These are phyloP conservation scores for Ascochyta lentis DNA, from an alignment of 2,329 filamentous ascomycete species.

Conservation along the genomic window DNA sequence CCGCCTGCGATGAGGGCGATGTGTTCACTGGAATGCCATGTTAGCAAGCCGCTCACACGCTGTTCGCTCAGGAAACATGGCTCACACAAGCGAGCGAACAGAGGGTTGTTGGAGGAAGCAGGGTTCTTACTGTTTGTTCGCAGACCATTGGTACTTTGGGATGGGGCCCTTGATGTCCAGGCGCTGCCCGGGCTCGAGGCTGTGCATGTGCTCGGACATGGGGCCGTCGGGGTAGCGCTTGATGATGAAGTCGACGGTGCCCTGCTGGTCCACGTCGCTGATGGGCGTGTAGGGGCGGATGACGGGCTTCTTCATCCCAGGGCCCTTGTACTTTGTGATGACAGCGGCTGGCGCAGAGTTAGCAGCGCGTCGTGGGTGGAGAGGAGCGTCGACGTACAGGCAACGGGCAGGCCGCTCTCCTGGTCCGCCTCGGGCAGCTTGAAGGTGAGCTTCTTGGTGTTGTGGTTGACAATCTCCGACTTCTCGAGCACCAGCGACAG, in stretches of 20 bases:
- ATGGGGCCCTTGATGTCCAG: slow-evolving; percentile 95
- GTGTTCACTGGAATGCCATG: slow-evolving; percentile 61
- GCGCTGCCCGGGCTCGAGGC: slow-evolving; percentile 78
- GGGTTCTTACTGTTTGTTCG: slow-evolving; percentile 78
- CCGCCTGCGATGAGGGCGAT: slow-evolving; percentile 89
- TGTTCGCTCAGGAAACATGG: too few species aligned
- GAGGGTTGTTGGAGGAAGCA: background rate
- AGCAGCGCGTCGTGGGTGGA: background rate
- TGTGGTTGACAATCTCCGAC: slow-evolving; percentile 84
- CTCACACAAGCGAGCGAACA: too few species aligned
- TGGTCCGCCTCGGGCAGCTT: slow-evolving; percentile 82
- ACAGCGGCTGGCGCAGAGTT: slow-evolving; percentile 61
- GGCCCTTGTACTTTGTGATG: slow-evolving; percentile 88
- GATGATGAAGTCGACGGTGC: slow-evolving; percentile 86
- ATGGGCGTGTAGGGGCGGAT: slow-evolving; percentile 93
- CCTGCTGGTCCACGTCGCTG: slow-evolving; percentile 81
- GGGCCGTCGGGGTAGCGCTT: slow-evolving; percentile 90
- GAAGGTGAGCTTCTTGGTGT: slow-evolving; percentile 93
- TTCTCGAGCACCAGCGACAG: slow-evolving; percentile 79
- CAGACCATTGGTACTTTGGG: slow-evolving; percentile 86
- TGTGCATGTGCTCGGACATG: slow-evolving; percentile 90
- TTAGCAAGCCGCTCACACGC: slow-evolving; percentile 4
- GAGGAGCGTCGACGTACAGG: slow-evolving; percentile 62
- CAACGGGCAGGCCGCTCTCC: slow-evolving; percentile 80
- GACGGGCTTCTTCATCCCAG: slow-evolving; percentile 82